Evolutionary conservation across 2,329 filamentous ascomycete species (phyloP).

Genomic region (Hypoxylon sp.): DNA sequence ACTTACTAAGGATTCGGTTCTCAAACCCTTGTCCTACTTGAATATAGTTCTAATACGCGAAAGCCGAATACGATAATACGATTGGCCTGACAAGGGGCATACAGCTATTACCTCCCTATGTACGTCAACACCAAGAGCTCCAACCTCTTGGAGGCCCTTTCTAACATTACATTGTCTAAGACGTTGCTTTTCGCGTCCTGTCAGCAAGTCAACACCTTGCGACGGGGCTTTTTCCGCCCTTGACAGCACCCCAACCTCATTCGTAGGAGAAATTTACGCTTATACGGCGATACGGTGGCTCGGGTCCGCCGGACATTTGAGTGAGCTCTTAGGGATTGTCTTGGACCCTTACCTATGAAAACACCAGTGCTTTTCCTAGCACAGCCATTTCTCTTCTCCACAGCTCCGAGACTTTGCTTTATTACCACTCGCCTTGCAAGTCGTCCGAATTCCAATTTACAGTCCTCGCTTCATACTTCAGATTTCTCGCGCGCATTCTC

Average conservation of each 20-base stretch:
- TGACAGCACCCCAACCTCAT: constrained; percentile 21
- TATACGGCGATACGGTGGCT: constrained; percentile 31
- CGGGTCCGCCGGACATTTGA: constrained; percentile 44
- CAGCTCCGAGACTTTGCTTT: constrained; percentile 32
- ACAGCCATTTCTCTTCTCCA: constrained; percentile 38
- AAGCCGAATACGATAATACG: constrained; percentile 4
- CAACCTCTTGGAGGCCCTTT: constrained; percentile 18
- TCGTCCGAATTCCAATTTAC: constrained; percentile 22
- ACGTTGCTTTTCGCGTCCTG: constrained; percentile 21
- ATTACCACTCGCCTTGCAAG: constrained; percentile 22
- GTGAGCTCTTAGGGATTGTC: constrained; percentile 24
- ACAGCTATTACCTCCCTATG: constrained; percentile 6
- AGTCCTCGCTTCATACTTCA: constrained; percentile 27
- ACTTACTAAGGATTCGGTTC: background rate
- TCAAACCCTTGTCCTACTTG: background rate
- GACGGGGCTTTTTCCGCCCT: constrained; percentile 13
- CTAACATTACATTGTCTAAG: constrained; percentile 26
- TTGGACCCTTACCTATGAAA: constrained; percentile 43
- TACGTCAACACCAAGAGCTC: constrained; percentile 23
- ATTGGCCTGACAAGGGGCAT: background rate
- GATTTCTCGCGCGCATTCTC: constrained; percentile 35
- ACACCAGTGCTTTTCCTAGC: constrained; percentile 27
- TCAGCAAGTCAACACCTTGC: constrained; percentile 24
- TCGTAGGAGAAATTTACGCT: constrained; percentile 28
- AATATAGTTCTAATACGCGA: background rate